These are phyloP conservation scores for Hygrocybe coccinea DNA, from an alignment of 768 basidiomycete genomes.

Conservation along the genomic window DNA sequence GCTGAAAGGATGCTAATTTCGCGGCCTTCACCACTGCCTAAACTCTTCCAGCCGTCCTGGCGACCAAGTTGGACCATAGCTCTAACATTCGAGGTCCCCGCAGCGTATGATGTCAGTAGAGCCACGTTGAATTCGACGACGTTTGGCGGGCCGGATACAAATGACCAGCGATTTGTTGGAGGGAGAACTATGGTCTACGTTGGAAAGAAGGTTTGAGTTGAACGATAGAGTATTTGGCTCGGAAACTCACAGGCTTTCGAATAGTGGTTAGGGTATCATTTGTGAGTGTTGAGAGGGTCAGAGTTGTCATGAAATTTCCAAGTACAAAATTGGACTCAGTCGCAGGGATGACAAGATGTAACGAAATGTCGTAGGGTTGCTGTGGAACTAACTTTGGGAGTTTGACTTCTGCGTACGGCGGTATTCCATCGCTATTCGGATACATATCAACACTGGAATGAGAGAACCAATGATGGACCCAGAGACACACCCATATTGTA, in stretches of 20 bases:
- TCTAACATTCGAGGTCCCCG: slow-evolving; percentile 42
- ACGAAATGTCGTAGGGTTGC: slow-evolving; percentile 72
- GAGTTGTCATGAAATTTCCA: slow-evolving; percentile 79
- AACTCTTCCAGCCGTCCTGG: slow-evolving; percentile 61
- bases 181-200: slow-evolving; percentile 58
- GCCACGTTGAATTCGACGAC: slow-evolving; percentile 49
- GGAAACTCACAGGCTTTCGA: slow-evolving; percentile 60
- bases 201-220: slow-evolving; percentile 8
- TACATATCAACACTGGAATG: slow-evolving; percentile 7
- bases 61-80: slow-evolving; percentile 74
- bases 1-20: slow-evolving; percentile 68
- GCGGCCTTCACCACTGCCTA: slow-evolving; percentile 66
- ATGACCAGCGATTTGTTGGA: slow-evolving; percentile 23
- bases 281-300: slow-evolving; percentile 52
- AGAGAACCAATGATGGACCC: slow-evolving; percentile 1
- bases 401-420: slow-evolving; percentile 56
- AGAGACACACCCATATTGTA: slow-evolving; percentile 72
- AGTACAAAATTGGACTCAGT: slow-evolving; percentile 64
- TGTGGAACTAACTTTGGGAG: slow-evolving; percentile 50
- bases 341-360: slow-evolving; percentile 62
- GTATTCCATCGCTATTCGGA: slow-evolving; percentile 49
- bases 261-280: slow-evolving; percentile 60
- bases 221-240: background rate
- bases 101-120: slow-evolving; percentile 51
- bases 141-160: slow-evolving; percentile 38